These are phyloP conservation scores for Trichoderma gracile DNA, from an alignment of 2,329 filamentous ascomycete species.

Conservation along the genomic window DNA sequence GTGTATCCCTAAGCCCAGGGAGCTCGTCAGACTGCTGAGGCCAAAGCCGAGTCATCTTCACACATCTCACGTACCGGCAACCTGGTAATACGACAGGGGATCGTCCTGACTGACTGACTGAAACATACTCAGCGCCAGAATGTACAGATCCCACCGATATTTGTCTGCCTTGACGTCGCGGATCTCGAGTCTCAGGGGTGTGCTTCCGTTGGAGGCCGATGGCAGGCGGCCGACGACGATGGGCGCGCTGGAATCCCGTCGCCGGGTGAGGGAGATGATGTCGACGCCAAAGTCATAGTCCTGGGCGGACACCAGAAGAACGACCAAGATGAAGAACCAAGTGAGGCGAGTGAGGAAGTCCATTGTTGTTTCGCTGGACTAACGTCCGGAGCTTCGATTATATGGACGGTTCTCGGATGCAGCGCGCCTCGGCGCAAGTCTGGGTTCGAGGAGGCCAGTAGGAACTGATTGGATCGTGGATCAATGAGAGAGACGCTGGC, in stretches of 20 bases:
- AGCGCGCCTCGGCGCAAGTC: neutral
- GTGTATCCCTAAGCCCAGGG: constrained; percentile 64
- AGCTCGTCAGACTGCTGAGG: neutral
- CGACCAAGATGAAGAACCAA: neutral
- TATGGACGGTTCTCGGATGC: neutral
- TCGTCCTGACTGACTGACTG: constrained; percentile 64
- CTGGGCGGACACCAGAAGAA: constrained; percentile 24
- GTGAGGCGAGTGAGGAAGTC: neutral
- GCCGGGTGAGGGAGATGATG: constrained; percentile 43
- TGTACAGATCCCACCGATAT: constrained; percentile 73
- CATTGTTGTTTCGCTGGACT: neutral
- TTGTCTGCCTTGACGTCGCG: constrained; percentile 62
- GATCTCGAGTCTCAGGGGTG: constrained; percentile 63
- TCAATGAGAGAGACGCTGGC: neutral
- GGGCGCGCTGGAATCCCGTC: constrained; percentile 39
- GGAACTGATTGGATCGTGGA: neutral
- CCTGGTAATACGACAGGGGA: constrained; percentile 73
- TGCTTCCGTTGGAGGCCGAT: constrained; percentile 40
- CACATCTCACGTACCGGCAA: constrained; percentile 61
- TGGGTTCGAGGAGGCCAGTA: neutral
- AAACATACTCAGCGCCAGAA: constrained; percentile 73
- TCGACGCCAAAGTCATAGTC: constrained; percentile 56
- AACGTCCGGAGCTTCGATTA: neutral
- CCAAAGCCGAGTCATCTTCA: neutral
- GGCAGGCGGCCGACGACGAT: constrained; percentile 50